Base-by-base conservation (phyloP, 2,329 filamentous ascomycete genomes). In the Stachybotrys chartarum region DNA sequence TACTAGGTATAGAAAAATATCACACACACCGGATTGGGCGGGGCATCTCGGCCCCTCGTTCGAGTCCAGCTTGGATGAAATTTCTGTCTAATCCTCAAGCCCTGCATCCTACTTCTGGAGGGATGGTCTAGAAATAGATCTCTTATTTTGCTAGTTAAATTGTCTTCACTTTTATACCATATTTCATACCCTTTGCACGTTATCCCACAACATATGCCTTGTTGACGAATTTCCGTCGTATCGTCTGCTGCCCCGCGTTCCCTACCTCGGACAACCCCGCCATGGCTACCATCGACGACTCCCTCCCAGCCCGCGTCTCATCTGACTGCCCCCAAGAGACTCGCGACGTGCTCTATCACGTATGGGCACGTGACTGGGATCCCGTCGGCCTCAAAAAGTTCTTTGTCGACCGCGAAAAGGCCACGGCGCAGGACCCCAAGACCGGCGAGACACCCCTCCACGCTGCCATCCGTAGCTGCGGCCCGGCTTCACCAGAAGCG, bases 391-490 rank as follows among this genome's bases (percentile, higher is more conserved):
- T 96, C 47, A 86, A 86, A 68, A 79, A 81, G 55, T 81, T 96
- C 7, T 81, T 95, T 58, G 78, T 81, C 64, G 79, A 73, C 4
- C 83, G 80, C 51, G 86, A 76, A 55, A 75, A 74, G 75, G 75
- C 90, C 76, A 91, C 88, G 68, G 84, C 87, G 5, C 91, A 93
- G 70, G 93, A 97, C 66, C 82, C 88, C 6, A 84, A 87, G 58
- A 96, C 92, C 1, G 90, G 90, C 57, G 91, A 87, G 70, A 91
- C 91, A 8, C 91, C 93, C 10, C 80, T 97, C 14, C 94, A 97
- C 72, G 89, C 92, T 24, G 91, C 91, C 45, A 90, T 97, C 67
- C 87, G 90, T n/a, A 81, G 86, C 4, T 90, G 86, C 65, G 84
- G 80, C 1, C 78, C 72, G 3, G 68, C 70, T 4, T 64, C 61